Percentiles rank a stretch among this genome's conserved stretches.
Conservation (phyloP, 768 basidiomycete genomes). For the Auricularia sp. region DNA sequence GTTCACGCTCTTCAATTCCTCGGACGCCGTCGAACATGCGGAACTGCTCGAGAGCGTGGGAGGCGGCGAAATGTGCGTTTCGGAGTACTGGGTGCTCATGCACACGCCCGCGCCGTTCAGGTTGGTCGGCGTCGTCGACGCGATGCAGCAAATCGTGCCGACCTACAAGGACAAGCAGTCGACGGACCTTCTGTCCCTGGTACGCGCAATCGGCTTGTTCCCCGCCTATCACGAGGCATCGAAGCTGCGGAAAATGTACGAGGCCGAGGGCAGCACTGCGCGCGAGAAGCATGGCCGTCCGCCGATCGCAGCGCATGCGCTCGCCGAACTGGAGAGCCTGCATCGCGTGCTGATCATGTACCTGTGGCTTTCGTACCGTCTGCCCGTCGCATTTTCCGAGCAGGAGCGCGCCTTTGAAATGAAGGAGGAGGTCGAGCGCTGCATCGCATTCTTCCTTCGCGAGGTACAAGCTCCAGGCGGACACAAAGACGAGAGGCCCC, state of each 20-base stretch:
- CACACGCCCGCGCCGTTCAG: neutral
- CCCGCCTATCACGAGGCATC: neutral
- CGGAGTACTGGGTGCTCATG: neutral
- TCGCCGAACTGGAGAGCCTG: conserved; percentile 47
- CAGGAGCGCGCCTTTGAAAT: conserved; percentile 37
- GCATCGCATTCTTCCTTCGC: conserved; percentile 1
- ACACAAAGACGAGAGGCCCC: neutral
- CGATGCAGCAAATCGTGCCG: neutral
- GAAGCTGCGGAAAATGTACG: conserved; percentile 1
- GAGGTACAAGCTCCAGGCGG: neutral
- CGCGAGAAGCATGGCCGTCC: neutral
- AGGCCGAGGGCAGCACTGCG: neutral
- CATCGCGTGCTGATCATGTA: conserved; percentile 73
- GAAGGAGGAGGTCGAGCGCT: conserved; percentile 32
- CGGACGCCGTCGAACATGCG: neutral
- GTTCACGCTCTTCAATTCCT: neutral
- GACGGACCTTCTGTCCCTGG: conserved; percentile 15
- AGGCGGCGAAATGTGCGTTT: neutral
- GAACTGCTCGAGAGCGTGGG: neutral
- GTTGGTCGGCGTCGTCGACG: neutral
- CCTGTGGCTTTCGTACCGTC: conserved; percentile 73
- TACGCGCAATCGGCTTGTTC: neutral
- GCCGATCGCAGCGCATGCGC: conserved; percentile 8
- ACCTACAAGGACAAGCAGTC: neutral
- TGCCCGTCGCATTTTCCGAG: conserved; percentile 56